Conservation (phyloP, 2,329 filamentous ascomycete genomes). For the Phyllosticta ampelicida region DNA sequence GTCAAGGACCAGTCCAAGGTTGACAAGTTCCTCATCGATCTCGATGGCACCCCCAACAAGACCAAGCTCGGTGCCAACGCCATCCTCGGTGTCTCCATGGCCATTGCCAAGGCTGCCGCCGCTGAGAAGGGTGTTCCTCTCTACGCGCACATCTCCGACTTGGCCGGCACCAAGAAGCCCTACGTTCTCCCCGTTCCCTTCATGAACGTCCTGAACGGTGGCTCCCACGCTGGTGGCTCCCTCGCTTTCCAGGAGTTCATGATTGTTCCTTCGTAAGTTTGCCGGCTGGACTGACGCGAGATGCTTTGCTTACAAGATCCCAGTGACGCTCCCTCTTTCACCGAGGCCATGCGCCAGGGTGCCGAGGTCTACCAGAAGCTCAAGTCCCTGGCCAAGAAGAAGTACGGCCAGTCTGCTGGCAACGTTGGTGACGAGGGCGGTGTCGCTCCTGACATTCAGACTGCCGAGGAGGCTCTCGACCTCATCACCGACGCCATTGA, state of each 20-base stretch:
- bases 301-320: background rate
- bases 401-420: constrained; percentile 96
- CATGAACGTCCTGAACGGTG: constrained; percentile 51
- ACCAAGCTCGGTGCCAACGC: constrained; percentile 49
- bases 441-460: constrained; percentile 98
- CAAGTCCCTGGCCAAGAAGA: constrained; percentile 96
- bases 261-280: constrained; percentile 39
- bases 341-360: constrained; percentile 92
- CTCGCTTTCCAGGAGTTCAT: constrained; percentile 52
- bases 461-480: constrained; percentile 88
- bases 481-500: constrained; percentile 93
- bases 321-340: constrained; percentile 77
- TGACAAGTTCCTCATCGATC: constrained; percentile 42
- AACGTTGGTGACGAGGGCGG: constrained; percentile 99
- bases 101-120: constrained; percentile 46
- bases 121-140: constrained; percentile 45
- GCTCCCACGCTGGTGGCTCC: constrained; percentile 94
- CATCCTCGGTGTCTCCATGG: constrained; percentile 51
- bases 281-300: background rate
- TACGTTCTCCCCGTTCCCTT: constrained; percentile 48
- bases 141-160: constrained; percentile 47
- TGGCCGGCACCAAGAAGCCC: constrained; percentile 42
- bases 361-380: constrained; percentile 97
- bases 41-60: constrained; percentile 51
- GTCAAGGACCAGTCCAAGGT: constrained; percentile 45